Percentiles rank a stretch among this genome's conserved stretches.
Conservation (phyloP, 305 asterid genomes). For the Striga hermonthica region DNA sequence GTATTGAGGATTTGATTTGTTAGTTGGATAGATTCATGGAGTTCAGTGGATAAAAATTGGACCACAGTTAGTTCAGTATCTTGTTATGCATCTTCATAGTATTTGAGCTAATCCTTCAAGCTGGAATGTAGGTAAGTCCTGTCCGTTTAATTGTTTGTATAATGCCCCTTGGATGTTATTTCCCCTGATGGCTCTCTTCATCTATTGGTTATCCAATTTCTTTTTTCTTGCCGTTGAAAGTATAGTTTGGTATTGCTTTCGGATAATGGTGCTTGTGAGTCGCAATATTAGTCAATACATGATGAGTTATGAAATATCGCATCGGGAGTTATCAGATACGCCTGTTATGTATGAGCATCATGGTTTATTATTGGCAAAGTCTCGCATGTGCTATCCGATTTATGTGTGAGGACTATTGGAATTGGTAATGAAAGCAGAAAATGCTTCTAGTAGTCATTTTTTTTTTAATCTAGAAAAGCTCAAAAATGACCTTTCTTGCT, state of each 20-base stretch:
- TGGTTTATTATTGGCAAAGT: background rate
- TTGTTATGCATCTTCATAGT: background rate
- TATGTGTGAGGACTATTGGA: no score
- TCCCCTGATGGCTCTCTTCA: background rate
- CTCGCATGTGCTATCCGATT: background rate
- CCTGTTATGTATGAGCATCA: background rate
- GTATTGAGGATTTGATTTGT: no score
- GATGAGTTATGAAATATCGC: slow-evolving; percentile 1
- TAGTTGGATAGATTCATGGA: background rate
- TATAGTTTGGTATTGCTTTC: background rate
- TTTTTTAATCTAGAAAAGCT: no score
- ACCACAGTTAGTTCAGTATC: background rate
- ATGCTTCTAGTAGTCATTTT: no score
- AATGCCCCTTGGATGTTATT: background rate
- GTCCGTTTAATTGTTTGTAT: background rate
- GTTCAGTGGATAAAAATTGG: background rate
- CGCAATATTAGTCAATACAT: background rate
- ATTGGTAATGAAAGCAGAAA: no score
- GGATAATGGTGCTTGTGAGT: slow-evolving; percentile 1
- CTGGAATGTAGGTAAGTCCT: slow-evolving; percentile 4
- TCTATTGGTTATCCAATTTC: background rate
- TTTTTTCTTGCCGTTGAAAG: slow-evolving; percentile 17
- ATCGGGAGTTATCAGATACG: background rate
- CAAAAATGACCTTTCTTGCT: no score
- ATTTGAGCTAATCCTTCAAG: slow-evolving; percentile 5